Evolutionary conservation across 345 rosid species (phyloP).

Genomic region (Jatropha curcas): DNA sequence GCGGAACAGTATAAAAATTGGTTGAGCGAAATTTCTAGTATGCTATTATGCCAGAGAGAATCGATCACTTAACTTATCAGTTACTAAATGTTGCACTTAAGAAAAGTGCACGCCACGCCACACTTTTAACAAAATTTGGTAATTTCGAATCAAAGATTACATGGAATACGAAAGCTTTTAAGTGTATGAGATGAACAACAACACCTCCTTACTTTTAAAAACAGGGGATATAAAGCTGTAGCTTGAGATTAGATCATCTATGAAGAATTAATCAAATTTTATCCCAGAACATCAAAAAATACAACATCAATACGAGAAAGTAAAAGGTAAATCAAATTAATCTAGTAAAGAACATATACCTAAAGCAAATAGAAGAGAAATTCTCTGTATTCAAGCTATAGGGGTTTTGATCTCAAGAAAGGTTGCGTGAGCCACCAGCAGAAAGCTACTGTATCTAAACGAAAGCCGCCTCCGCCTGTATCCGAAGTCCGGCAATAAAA

Average conservation of each 20-base stretch:
- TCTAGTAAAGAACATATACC: neutral
- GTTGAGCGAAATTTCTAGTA: neutral
- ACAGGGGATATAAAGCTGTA: too few relatives aligned
- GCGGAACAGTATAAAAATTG: neutral
- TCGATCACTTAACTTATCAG: neutral
- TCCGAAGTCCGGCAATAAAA: neutral
- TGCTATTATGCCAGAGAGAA: neutral
- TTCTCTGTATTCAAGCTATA: neutral
- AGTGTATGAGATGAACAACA: neutral
- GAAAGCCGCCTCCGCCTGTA: neutral
- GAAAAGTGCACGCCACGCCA: neutral
- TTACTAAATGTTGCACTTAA: neutral
- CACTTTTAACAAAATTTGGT: neutral
- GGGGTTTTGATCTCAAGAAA: neutral
- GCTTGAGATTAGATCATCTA: neutral
- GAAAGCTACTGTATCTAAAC: neutral
- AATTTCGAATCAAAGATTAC: neutral
- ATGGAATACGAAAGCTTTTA: neutral
- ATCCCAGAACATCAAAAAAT: neutral
- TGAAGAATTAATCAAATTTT: neutral
- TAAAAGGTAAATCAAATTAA: too few relatives aligned
- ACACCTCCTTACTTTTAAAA: too few relatives aligned
- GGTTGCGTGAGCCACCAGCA: conserved; percentile 1
- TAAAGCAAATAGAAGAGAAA: neutral
- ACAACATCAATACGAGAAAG: too few relatives aligned